Evolutionary conservation across 345 rosid species (phyloP), one percentile per base, ranked within the genome.

Genomic region (Populus deltoides): DNA sequence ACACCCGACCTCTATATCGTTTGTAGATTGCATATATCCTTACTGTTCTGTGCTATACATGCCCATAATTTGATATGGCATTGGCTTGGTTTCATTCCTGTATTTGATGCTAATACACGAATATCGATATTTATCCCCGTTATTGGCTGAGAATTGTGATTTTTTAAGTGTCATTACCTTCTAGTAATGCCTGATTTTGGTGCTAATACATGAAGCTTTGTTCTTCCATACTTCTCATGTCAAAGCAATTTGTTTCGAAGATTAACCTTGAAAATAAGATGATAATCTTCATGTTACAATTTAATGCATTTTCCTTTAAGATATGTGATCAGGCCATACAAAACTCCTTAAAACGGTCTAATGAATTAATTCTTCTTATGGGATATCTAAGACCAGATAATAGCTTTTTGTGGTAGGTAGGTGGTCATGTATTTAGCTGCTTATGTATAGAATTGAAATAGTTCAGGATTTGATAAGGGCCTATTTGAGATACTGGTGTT

Each of bases 391-490:
- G 6, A 22, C 47, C 66, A 51, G 68, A 27, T 43, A 71, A 18
- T 55, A 53, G 33, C 51, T 8, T 62, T 33, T 41, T 70, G 45
- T 35, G 16, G 38, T 63, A n/a, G 16, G 38, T 63, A n/a, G 45
- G 31, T 79, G 33, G 33, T 59, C 13, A 27, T 73, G 29, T 65
- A 65, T 39, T 71, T 73, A 73, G 72, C 41, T 61, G 39, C 71
- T 45, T 45, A 72, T 76, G 39, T 39, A 43, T 67, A 20, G 43
- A 22, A 17, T 13, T 78, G 75, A 29, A 59, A 68, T 81, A 55
- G 79, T 76, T 80, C 59, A 70, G 75, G 70, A 74, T 65, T 75
- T 82, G 74, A 67, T 77, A 78, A 78, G 63, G 73, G 70, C 63
- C 72, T 69, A 62, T 77, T 74, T 77, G 72, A 68, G 76, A 62